Base-by-base conservation (phyloP, 352 stramenopile genomes). In the Pythium rhizo-oryzae region DNA sequence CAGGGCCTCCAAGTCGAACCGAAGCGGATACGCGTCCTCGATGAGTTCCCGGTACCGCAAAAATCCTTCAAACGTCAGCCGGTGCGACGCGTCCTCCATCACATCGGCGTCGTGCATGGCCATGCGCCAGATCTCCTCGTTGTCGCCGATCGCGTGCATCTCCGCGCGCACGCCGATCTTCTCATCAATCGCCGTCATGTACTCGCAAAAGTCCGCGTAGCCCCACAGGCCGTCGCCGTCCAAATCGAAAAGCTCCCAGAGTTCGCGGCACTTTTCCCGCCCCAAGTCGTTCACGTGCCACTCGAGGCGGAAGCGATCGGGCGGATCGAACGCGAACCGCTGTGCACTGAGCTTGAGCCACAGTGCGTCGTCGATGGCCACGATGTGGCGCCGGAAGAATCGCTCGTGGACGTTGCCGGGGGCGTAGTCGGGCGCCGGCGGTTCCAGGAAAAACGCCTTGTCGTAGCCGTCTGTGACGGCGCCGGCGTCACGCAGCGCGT, bases 1-100 rank as follows among this genome's bases (percentile, higher is more conserved):
- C 7, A 93, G 61, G n/a, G 59, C 5, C 3, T 28, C 43, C n/a
- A 93, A 64, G 52, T 91, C 85, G 23, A 49, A 33, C 2, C 61
- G 64, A 23, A 93, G 41, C 7, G 78, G 75, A 12, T 70, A 74
- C 15, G 71, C 58, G 2, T 80, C 67, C 47, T 93, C 80, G 39
- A 86, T 72, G 3, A 62, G 53, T 46, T 91, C 81, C 39, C 85
- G 70, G 23, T 84, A 87, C 46, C 77, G 68, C 19, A 86, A 39
- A 62, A 91, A 93, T 1, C 85, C 85, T 1, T 82, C 52, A 59
- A 93, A 80, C 25, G 81, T 89, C n/a, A 93, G 76, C 18, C 69
- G 62, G 1, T 74, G 56, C 23, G 76, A 37, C 28, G 63, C 59
- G 47, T 7, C 41, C 13, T 47, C 41, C 30, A 79, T 63, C 44